Conservation (phyloP, 345 rosid genomes). For the Eucalyptus victrix region DNA sequence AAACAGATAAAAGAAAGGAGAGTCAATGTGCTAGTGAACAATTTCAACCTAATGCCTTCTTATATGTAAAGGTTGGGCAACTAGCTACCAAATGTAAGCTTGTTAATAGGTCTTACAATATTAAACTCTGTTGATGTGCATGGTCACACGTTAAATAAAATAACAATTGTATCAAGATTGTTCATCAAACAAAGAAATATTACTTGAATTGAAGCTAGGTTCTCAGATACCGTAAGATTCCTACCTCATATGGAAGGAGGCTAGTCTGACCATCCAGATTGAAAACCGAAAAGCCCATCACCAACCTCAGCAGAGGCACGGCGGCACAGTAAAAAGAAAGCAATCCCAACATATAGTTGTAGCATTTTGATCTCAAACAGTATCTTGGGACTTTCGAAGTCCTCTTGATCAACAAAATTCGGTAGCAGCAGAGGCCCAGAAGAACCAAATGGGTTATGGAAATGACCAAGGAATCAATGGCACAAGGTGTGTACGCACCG, state of each 20-base stretch:
- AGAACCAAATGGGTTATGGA: conserved; percentile 59
- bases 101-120: neutral
- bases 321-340: conserved; percentile 55
- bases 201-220: neutral
- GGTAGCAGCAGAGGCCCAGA: conserved; percentile 47
- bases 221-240: neutral
- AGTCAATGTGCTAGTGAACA: neutral
- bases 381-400: conserved; percentile 43
- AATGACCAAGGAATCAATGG: conserved; percentile 52
- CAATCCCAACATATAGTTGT: conserved; percentile 40
- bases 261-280: conserved; percentile 38
- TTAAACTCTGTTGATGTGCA: neutral
- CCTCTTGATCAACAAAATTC: conserved; percentile 54
- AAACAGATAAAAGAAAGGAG: neutral
- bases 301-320: conserved; percentile 62
- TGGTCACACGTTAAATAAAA: neutral
- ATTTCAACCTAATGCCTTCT: neutral
- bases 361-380: conserved; percentile 49
- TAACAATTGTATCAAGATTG: neutral
- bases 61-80: neutral
- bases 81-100: neutral
- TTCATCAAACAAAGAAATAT: neutral
- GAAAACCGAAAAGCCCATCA: conserved; percentile 53
- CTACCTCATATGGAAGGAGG: conserved; percentile 84
- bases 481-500: conserved; percentile 72